Conservation (phyloP, 2,329 filamentous ascomycete species). For the Zasmidium citrigriseum region DNA sequence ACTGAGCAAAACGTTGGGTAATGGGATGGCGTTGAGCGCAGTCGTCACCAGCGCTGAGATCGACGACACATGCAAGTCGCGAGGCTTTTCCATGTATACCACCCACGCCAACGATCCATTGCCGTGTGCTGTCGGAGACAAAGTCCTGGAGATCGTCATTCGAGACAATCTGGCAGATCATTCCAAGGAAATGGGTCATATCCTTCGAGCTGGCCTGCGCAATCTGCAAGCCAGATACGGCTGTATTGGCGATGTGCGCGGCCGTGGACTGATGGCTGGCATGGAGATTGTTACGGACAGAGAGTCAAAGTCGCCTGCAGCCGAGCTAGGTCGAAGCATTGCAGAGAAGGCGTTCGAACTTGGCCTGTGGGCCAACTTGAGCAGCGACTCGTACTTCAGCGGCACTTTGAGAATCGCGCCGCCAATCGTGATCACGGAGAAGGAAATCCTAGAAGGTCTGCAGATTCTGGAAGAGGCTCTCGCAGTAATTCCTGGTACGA, state of each 20-base stretch:
- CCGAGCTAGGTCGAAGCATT: slow-evolving; percentile 28
- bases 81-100: slow-evolving; percentile 31
- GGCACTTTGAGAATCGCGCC: slow-evolving; percentile 33
- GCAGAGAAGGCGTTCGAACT: slow-evolving; percentile 23
- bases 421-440: slow-evolving; percentile 28
- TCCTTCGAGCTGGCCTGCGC: slow-evolving; percentile 25
- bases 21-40: slow-evolving; percentile 32
- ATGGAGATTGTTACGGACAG: slow-evolving; percentile 34
- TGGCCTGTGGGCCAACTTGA: slow-evolving; percentile 32
- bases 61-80: slow-evolving; percentile 20
- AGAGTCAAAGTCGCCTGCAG: slow-evolving; percentile 23
- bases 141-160: slow-evolving; percentile 34
- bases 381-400: slow-evolving; percentile 29
- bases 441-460: slow-evolving; percentile 50
- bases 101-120: slow-evolving; percentile 36
- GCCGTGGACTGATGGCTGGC: slow-evolving; percentile 33
- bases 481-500: slow-evolving; percentile 42
- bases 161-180: slow-evolving; percentile 27
- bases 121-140: slow-evolving; percentile 31
- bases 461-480: slow-evolving; percentile 60
- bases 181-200: slow-evolving; percentile 21
- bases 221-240: slow-evolving; percentile 28
- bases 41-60: slow-evolving; percentile 30
- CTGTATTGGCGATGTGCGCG: slow-evolving; percentile 36
- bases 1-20: slow-evolving; percentile 33